These are phyloP conservation scores for Pouteria campechiana DNA, from an alignment of 179 eudicot species.

Conservation along the genomic window DNA sequence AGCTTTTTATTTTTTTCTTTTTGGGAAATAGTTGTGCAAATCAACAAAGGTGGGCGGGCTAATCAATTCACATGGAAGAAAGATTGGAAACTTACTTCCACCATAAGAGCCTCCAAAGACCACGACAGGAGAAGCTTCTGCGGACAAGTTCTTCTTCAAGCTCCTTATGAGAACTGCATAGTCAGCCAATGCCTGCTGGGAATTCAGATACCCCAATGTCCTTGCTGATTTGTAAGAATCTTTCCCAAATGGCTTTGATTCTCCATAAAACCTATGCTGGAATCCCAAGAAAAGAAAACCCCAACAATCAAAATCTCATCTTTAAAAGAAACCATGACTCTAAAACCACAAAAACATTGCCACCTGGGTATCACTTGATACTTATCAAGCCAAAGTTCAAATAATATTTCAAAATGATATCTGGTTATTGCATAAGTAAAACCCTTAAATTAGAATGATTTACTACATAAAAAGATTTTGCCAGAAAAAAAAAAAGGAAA, in stretches of 20 bases:
- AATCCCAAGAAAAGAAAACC: neutral
- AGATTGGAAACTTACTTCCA: constrained; percentile 45
- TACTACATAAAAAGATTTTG: too few relatives aligned
- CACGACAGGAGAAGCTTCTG: constrained; percentile 39
- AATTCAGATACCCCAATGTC: constrained; percentile 32
- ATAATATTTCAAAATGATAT: too few relatives aligned
- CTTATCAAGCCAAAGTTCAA: neutral
- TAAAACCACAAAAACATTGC: too few relatives aligned
- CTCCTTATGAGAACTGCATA: constrained; percentile 29
- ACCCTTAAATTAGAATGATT: too few relatives aligned
- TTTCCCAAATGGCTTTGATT: constrained; percentile 40
- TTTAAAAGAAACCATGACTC: too few relatives aligned
- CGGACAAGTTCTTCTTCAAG: constrained; percentile 29
- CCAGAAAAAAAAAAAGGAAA: too few relatives aligned
- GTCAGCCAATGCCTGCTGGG: constrained; percentile 48
- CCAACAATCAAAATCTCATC: neutral
- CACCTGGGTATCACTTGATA: too few relatives aligned
- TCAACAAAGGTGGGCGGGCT: too few relatives aligned
- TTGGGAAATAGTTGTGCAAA: too few relatives aligned
- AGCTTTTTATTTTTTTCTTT: too few relatives aligned
- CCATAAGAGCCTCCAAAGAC: constrained; percentile 52
- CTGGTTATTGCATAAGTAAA: too few relatives aligned
- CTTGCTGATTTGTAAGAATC: constrained; percentile 20
- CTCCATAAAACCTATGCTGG: constrained; percentile 45
- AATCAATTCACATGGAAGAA: too few relatives aligned